phyloP scores from a whole-genome alignment of 2,329 filamentous ascomycete genomes.

The Orbilia brochopaga region DNA sequence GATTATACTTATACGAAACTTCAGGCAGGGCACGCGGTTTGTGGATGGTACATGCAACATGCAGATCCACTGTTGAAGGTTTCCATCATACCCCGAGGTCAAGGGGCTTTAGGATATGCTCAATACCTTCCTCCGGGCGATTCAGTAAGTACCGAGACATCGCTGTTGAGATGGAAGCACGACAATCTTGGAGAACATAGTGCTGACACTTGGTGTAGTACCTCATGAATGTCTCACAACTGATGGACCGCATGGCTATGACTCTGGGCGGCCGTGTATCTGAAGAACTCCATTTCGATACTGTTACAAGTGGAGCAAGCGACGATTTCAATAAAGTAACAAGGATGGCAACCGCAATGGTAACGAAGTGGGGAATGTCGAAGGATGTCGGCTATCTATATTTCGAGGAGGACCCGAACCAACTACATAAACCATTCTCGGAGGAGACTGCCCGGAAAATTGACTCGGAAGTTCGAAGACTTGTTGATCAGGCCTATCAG shows the following conservation, averaged over 20 bases:
- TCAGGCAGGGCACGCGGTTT: constrained; percentile 89
- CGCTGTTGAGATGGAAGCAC: background rate
- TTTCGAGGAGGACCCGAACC: constrained; percentile 80
- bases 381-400: constrained; percentile 90
- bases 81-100: constrained; percentile 94
- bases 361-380: constrained; percentile 99
- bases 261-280: constrained; percentile 92
- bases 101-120: constrained; percentile 91
- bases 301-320: constrained; percentile 89
- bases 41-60: constrained; percentile 95
- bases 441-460: constrained; percentile 92
- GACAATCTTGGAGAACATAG: background rate
- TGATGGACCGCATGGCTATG: constrained; percentile 99
- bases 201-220: constrained; percentile 62
- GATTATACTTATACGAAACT: background rate
- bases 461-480: constrained; percentile 86
- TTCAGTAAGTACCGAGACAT: constrained; percentile 60
- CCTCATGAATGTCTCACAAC: constrained; percentile 90
- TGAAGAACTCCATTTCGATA: constrained; percentile 95
- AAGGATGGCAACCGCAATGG: constrained; percentile 93
- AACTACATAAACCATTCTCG: constrained; percentile 91
- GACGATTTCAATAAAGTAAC: constrained; percentile 99
- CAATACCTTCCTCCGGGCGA: constrained; percentile 94
- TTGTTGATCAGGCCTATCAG: constrained; percentile 90
- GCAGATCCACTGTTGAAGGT: constrained; percentile 98